Evolutionary conservation across 1,139 yeast genomes (phyloP), one percentile per base, ranked within the genome.

Genomic region (Blastobotrys serpentis): DNA sequence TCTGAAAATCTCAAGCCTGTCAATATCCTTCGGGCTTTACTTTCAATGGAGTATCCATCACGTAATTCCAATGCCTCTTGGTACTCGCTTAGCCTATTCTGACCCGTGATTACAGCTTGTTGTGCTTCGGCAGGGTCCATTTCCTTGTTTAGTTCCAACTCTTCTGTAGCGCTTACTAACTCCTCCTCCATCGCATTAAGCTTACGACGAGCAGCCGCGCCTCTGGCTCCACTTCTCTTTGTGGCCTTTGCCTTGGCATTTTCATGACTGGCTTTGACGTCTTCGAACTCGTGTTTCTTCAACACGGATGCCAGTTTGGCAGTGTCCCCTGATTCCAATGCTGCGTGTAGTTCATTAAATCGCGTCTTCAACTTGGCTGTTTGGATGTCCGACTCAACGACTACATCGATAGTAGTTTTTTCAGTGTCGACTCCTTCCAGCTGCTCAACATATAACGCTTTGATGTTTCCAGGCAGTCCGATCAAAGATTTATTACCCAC

Each of bases 381-480:
- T 8, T 22, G 32, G 2, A 5, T 13, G 19, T 47, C 50, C 2
- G 47, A 40, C 3, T 36, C 42, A 11, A 44, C 14, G n/a, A 47
- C 45, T 13, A 34, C 43, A n/a, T 43, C 40, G 2, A 44, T 7
- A 5, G 42, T 42, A 3, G 29, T 4, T 6, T 13, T 8, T 3
- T 21, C 39, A n/a, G 17, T n/a, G 19, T 47, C 41, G 2, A 11
- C 11, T 5, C 34, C 45, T 17, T 47, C 50, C 39, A 47, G 16
- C 22, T 47, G 50, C 29, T 47, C 50, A 4, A 47, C 50, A 41
- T 47, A 47, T 30, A 47, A 30, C n/a, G 43, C 43, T 10, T 41
- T 32, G 17, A 47, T 22, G 32, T 47, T 47, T 10, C 30, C 13
- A 7, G 50, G 50, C 10, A 47, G 43, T 1, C 50, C 50, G 4